These are phyloP conservation scores for Lachnellula willkommii DNA, from an alignment of 2,329 filamentous ascomycete species.

Conservation along the genomic window DNA sequence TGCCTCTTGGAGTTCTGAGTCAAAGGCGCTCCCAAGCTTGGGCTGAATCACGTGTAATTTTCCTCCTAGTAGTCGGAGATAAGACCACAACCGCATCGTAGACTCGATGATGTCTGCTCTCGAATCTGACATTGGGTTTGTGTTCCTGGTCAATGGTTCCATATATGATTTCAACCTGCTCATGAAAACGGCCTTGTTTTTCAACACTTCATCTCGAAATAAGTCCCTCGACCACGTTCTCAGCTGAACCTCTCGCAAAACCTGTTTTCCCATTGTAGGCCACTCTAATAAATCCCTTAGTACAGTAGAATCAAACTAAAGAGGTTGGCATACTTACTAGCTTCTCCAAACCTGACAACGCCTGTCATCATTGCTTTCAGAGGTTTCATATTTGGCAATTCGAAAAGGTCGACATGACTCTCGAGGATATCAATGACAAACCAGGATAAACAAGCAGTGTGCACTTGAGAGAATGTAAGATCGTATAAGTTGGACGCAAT, in stretches of 20 bases:
- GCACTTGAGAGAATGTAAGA: slow-evolving; percentile 3
- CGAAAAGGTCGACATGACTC: slow-evolving; percentile 2
- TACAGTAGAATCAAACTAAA: background rate
- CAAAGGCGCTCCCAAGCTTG: slow-evolving; percentile 38
- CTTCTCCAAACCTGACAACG: slow-evolving; percentile 4
- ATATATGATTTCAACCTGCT: slow-evolving; percentile 3
- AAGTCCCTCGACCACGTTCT: slow-evolving; percentile 2
- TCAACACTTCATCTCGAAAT: background rate
- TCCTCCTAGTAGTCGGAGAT: slow-evolving; percentile 1
- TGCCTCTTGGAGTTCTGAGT: slow-evolving; percentile 25
- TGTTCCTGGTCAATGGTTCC: slow-evolving; percentile 6
- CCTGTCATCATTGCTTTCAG: slow-evolving; percentile 4
- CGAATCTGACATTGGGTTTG: background rate
- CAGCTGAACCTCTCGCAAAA: slow-evolving; percentile 8
- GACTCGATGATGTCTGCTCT: slow-evolving; percentile 6
- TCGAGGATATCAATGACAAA: slow-evolving; percentile 9
- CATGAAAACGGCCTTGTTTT: background rate
- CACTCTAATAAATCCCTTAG: slow-evolving; percentile 5
- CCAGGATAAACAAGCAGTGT: slow-evolving; percentile 1
- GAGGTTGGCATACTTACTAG: background rate
- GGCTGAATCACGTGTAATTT: slow-evolving; percentile 2
- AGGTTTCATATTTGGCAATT: slow-evolving; percentile 10
- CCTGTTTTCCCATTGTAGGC: slow-evolving; percentile 1
- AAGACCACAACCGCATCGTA: slow-evolving; percentile 7
- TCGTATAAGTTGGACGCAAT: background rate